Base-by-base conservation (phyloP, 2,329 filamentous ascomycete genomes). In the Fonsecaea pedrosoi region DNA sequence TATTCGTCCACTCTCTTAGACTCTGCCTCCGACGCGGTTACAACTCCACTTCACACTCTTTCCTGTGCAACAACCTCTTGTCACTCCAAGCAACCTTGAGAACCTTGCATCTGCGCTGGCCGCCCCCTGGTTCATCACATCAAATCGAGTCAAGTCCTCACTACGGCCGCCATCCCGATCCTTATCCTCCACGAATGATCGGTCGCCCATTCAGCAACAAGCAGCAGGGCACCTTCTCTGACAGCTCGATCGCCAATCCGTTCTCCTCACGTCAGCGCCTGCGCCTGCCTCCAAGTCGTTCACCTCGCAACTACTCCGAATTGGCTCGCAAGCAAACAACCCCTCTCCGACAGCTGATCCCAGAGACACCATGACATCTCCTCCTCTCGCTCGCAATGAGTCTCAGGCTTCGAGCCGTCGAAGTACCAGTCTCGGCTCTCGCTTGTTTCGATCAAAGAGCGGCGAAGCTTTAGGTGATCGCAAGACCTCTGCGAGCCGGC, bases 381-480 rank as follows among this genome's bases (percentile, higher is more conserved):
- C 70, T 62, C 50, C 66, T 25, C 50, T 71, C 53, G n/a, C 59
- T 40, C 70, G 70, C 61, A 70, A 70, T 60, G 70, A 71, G 64
- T 71, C 70, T 30, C 68, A 68, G 40, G 45, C 65, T 38, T 70
- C 68, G 15, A 66, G 63, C 32, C 67, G 66, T 25, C 64, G 70
- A 62, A 71, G 70, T 48, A 62, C 70, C 18, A 71, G 70, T 61
- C 68, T 71, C 57, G 68, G 70, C 56, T 71, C 70, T 54, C 67
- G 70, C n/a, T 57, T 71, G 38, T 71, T 71, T 63, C 68, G 70
- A 53, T 69, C 70, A 60, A 71, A 71, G 59, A 71, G 70, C 40
- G 70, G 70, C 40, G 70, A 71, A 62, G 70, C 66, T 8, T 54
- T 73, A 42, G 66, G 70, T 61, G 69, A 71, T n/a, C 66, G 71